Evolutionary conservation across 1,284 basidiomycete genomes (phyloP), one percentile per base, ranked within the genome.

Genomic region (Pholiota adiposa): DNA sequence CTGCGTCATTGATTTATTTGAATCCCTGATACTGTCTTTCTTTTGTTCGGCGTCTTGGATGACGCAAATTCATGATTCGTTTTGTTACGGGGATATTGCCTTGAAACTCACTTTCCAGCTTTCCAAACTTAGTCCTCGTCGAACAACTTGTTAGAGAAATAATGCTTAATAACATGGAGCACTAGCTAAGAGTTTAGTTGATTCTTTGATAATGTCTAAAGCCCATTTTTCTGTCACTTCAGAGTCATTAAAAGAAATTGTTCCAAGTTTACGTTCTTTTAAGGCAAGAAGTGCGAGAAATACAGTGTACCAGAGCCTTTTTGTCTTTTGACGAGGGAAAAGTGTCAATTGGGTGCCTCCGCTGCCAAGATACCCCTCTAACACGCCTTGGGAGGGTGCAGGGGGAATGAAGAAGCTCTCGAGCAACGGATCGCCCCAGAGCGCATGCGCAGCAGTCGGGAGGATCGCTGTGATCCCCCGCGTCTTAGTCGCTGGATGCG

Each of bases 341-440:
- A 82, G 67, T 8, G 84, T 74, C 23, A 82, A 70, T 3, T 70
- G 71, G 3, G 73, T 72, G 9, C 83, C 82, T 14, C 81, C 79
- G n/a, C 70, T 72, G 6, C 57, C 71, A 44, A 71, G 69, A 65
- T 92, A 91, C 0, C 85, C 89, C 68, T 89, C 84, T 50, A 79
- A 70, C 19, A 90, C 72, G 3, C 84, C 84, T 14, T 63, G 48
- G 43, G 75, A 82, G 11, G 83, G 81, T 12, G 77, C 77, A 0
- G 78, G 75, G 0, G 79, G 75, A 31, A 84, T 65, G 72, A 91
- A 86, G 64, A 84, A 79, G 8, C 79, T 74, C 69, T 91, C 90
- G 50, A 90, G 75, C 38, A 90, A 72, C 5, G 89, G 90, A 68
- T 92, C 90, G 19, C 88, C 89, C 85, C 87, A 92, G n/a, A 90